phyloP scores from a whole-genome alignment of 768 basidiomycete species.

The Chiua virens region DNA sequence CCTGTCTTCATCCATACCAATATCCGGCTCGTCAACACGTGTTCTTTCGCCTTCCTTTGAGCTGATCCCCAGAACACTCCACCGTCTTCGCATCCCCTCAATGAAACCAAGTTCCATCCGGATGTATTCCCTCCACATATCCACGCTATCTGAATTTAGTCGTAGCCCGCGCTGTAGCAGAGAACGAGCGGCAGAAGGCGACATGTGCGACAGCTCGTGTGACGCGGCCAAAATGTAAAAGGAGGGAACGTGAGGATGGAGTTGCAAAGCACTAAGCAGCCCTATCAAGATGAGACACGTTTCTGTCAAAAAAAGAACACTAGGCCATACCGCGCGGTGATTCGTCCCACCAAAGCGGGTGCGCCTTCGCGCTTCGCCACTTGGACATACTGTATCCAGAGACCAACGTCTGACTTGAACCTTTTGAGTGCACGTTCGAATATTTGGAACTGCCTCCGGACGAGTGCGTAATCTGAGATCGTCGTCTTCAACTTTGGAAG shows the following conservation, averaged over 20 bases:
- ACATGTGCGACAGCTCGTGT: constrained; percentile 74
- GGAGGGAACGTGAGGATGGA: constrained; percentile 76
- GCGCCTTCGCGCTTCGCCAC: constrained; percentile 82
- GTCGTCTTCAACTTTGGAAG: constrained; percentile 45
- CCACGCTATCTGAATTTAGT: constrained; percentile 65
- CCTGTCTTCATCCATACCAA: constrained; percentile 16
- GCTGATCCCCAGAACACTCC: constrained; percentile 74
- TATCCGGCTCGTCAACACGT: constrained; percentile 24
- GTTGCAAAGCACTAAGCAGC: constrained; percentile 68
- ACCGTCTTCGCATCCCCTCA: constrained; percentile 75
- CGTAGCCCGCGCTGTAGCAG: constrained; percentile 85
- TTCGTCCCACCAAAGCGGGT: constrained; percentile 72
- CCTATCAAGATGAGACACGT: constrained; percentile 5
- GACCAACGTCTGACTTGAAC: constrained; percentile 83
- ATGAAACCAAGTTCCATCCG: constrained; percentile 88
- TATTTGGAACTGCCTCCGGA: constrained; percentile 82
- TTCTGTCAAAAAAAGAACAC: neutral
- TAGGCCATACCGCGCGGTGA: constrained; percentile 70
- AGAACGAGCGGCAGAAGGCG: constrained; percentile 77
- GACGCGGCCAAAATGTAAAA: constrained; percentile 84
- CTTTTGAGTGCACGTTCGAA: constrained; percentile 87
- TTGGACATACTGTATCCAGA: constrained; percentile 90
- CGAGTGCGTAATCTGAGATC: constrained; percentile 82
- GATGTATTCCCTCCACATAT: constrained; percentile 89
- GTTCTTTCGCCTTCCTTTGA: constrained; percentile 11